These are phyloP conservation scores for Volutella citrinella DNA, from an alignment of 2,329 filamentous ascomycete genomes.

Conservation along the genomic window DNA sequence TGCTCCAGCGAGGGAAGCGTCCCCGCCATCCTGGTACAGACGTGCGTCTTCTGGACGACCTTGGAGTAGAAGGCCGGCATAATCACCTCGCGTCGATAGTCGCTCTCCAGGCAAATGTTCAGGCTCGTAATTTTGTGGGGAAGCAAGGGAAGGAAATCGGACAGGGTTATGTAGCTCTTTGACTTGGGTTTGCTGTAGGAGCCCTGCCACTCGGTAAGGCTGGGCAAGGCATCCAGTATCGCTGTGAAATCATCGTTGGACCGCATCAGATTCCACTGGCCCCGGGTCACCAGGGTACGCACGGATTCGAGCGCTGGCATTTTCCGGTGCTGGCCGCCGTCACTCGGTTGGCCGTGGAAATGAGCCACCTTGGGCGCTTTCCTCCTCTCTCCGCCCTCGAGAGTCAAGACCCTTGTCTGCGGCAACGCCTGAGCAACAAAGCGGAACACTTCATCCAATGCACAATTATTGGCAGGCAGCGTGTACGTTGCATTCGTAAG, in stretches of 20 bases:
- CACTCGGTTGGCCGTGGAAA: slow-evolving; percentile 23
- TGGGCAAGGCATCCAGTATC: slow-evolving; percentile 62
- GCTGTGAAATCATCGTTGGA: slow-evolving; percentile 59
- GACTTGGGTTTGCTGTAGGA: slow-evolving; percentile 70
- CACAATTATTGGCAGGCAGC: slow-evolving; percentile 63
- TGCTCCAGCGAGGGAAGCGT: slow-evolving; percentile 62
- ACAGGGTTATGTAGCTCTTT: slow-evolving; percentile 70
- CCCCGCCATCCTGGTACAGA: slow-evolving; percentile 62
- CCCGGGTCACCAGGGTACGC: slow-evolving; percentile 67
- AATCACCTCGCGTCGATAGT: slow-evolving; percentile 63
- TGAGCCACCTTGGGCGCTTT: slow-evolving; percentile 65
- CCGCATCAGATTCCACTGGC: slow-evolving; percentile 75
- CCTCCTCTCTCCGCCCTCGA: slow-evolving; percentile 75
- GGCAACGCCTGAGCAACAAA: slow-evolving; percentile 60
- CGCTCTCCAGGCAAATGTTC: slow-evolving; percentile 67
- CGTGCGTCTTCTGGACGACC: slow-evolving; percentile 57
- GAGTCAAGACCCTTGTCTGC: slow-evolving; percentile 62
- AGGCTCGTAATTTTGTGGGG: slow-evolving; percentile 59
- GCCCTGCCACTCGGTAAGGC: slow-evolving; percentile 61
- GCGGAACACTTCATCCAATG: slow-evolving; percentile 65
- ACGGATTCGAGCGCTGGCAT: slow-evolving; percentile 53
- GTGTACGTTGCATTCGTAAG: slow-evolving; percentile 57
- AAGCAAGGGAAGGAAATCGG: slow-evolving; percentile 57
- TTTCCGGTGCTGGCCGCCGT: slow-evolving; percentile 25
- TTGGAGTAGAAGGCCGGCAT: slow-evolving; percentile 61